Evolutionary conservation across 2,329 filamentous ascomycete species (phyloP).

Genomic region (Cercospora berteroae): DNA sequence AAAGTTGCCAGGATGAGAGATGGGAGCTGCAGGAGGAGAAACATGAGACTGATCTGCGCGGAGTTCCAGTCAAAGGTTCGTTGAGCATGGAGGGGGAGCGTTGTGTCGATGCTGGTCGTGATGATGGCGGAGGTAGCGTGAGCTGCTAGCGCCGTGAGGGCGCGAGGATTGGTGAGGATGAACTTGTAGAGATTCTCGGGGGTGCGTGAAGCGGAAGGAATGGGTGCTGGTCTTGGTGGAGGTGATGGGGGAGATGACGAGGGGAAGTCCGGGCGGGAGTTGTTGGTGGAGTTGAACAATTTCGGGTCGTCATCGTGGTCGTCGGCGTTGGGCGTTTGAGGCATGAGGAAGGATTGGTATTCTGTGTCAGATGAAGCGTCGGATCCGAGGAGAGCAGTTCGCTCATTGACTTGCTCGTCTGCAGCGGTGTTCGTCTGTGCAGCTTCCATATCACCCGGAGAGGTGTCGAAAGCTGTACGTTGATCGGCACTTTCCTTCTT

Average conservation of each 20-base stretch:
- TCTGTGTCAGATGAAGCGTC: neutral
- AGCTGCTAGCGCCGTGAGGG: constrained; percentile 16
- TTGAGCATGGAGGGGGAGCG: constrained; percentile 20
- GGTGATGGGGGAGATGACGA: neutral
- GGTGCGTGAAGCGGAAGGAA: neutral
- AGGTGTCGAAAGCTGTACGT: neutral
- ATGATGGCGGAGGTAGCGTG: constrained; percentile 19
- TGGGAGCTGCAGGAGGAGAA: neutral
- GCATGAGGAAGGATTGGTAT: neutral
- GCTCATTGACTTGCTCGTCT: neutral
- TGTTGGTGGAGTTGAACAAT: neutral
- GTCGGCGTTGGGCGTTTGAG: neutral
- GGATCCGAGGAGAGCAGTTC: constrained; percentile 2
- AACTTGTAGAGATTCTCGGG: constrained; percentile 6
- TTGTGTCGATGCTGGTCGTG: constrained; percentile 24
- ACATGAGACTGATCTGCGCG: constrained; percentile 13
- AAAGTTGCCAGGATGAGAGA: neutral
- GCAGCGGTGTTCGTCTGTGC: neutral
- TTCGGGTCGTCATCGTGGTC: neutral
- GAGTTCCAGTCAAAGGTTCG: constrained; percentile 21
- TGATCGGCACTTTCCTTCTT: neutral
- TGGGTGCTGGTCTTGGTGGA: neutral
- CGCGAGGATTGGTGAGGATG: constrained; percentile 13
- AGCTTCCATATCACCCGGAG: neutral
- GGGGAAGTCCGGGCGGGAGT: constrained; percentile 6